Evolutionary conservation across 805 yeast species (phyloP).

Genomic region (Lachancea thermotolerans): DNA sequence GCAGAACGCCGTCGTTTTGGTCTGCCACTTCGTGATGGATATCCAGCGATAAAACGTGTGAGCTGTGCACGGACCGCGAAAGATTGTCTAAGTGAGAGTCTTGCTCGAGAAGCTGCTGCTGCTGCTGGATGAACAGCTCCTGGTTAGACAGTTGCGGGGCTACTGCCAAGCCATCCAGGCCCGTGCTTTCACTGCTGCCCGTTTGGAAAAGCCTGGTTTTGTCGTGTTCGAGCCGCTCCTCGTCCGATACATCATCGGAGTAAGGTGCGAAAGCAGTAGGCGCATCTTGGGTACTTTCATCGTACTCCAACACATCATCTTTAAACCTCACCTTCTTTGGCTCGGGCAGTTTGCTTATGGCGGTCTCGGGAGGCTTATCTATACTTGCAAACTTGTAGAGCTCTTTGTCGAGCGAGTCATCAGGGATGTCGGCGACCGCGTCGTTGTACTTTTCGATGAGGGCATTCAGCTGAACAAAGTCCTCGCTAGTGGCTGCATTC

Average conservation of each 20-base stretch:
- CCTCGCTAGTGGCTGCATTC: slow-evolving; percentile 6
- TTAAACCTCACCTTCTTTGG: slow-evolving; percentile 22
- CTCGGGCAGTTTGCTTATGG: neutral
- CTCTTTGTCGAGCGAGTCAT: slow-evolving; percentile 11
- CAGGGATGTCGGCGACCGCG: slow-evolving; percentile 13
- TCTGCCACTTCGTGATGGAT: slow-evolving; percentile 43
- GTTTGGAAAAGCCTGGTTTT: slow-evolving; percentile 2
- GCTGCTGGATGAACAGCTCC: slow-evolving; percentile 37
- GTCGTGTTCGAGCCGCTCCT: slow-evolving; percentile 3
- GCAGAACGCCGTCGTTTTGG: slow-evolving; percentile 40
- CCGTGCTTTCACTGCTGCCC: neutral
- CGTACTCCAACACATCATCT: slow-evolving; percentile 15
- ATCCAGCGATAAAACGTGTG: slow-evolving; percentile 39
- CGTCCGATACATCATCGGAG: slow-evolving; percentile 14
- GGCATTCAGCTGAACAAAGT: slow-evolving; percentile 2
- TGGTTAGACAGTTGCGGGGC: slow-evolving; percentile 26
- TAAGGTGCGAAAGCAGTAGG: slow-evolving; percentile 18
- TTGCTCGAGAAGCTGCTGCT: slow-evolving; percentile 42
- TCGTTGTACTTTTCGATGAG: slow-evolving; percentile 13
- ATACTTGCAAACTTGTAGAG: slow-evolving; percentile 11
- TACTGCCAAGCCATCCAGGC: neutral
- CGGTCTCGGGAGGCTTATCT: slow-evolving; percentile 1
- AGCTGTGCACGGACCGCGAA: slow-evolving; percentile 38
- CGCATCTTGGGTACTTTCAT: slow-evolving; percentile 1
- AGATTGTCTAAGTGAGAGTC: slow-evolving; percentile 38